phyloP scores from a whole-genome alignment of 164 flowering plant species.

The Stephania cephalantha region DNA sequence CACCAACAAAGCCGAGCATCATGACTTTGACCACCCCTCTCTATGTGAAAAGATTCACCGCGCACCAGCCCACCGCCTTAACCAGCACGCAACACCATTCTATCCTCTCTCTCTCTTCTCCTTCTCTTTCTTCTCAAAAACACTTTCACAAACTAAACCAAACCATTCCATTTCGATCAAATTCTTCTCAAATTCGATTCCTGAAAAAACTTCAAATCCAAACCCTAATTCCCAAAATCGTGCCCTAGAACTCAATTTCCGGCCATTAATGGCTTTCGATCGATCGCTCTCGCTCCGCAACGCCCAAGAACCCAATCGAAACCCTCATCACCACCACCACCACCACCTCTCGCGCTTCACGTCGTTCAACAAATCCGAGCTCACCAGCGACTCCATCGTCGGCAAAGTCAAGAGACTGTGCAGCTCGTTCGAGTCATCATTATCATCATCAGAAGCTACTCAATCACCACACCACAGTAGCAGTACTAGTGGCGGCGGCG shows the following conservation, averaged over 20 bases:
- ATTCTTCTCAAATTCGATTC: no score
- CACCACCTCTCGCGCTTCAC: conserved; percentile 3
- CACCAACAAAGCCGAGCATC: no score
- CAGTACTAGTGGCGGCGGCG: no score
- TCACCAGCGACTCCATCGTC: background rate
- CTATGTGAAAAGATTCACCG: no score
- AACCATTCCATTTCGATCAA: background rate
- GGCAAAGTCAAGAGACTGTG: conserved; percentile 15
- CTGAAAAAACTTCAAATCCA: no score
- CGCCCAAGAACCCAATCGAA: background rate
- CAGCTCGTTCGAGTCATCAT: conserved; percentile 12
- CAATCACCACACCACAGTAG: no score
- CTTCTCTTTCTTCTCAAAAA: no score
- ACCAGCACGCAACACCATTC: no score
- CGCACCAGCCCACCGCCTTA: no score
- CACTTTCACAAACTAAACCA: background rate
- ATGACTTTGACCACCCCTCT: no score
- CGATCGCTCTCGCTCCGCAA: background rate
- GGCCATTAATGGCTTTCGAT: background rate
- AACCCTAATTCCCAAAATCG: background rate
- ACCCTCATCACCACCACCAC: background rate
- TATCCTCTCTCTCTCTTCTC: no score
- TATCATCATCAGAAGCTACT: background rate
- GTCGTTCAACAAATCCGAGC: conserved; percentile 4
- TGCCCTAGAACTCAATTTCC: background rate